Evolutionary conservation across 495 filamentous ascomycete species (phyloP), one percentile per base, ranked within the genome.

Genomic region (Hypoxylon lenormandii): DNA sequence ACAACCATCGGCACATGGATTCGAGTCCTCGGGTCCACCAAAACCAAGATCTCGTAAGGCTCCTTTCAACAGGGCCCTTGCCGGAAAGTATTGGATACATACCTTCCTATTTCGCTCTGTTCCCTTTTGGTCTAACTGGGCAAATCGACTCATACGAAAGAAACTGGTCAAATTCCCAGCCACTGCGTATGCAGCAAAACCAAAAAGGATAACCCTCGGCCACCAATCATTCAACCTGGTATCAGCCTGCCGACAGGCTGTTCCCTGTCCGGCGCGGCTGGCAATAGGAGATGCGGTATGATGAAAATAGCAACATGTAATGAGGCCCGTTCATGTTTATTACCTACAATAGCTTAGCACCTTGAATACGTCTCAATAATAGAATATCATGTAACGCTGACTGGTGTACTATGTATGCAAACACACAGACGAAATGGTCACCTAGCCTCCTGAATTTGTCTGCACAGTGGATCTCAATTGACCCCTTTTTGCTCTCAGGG

Each of bases 391-490:
- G 46, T 47, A 38, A 69, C 30, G 60, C 21, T 40, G 46, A 10
- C 40, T 23, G 51, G 38, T 57, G 16, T n/a, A n/a, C n/a, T n/a
- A n/a, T n/a, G n/a, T 59, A 33, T 70, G 66, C 66, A 70, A 69
- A 55, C 60, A 70, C 66, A 70, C 66, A 65, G 66, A 70, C 66
- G 23, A 4, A 64, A 70, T 61, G 60, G 60, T 60, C 53, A 64
- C 66, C 54, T 70, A 56, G 55, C 66, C 55, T 60, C 45, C 66
- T 60, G 45, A 45, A 60, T 65, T 69, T 60, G 37, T 54, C 30
- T 47, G 18, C 28, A n/a, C 37, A 42, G 66, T 70, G 66, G 66
- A 70, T 65, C 60, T 60, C 26, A 45, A 47, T 54, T 60, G 43
- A 33, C 30, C 54, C 66, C 60, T 40, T 60, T 64, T 70, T n/a